These are phyloP conservation scores for Alloascoidea hylecoeti DNA, from an alignment of 805 yeast species.

Conservation along the genomic window DNA sequence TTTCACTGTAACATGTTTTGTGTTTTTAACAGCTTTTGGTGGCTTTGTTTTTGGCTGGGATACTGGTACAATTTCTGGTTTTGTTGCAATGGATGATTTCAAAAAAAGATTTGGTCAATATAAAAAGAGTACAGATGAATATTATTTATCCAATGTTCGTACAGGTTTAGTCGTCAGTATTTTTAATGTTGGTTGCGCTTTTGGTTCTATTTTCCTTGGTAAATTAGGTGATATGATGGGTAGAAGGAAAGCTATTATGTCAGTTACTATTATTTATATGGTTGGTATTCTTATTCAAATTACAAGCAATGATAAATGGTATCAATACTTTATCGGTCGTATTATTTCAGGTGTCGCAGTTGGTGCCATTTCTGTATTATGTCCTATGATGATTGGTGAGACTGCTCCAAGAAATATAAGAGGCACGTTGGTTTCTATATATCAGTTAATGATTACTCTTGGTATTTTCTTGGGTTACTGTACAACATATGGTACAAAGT, in stretches of 20 bases:
- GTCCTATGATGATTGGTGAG: conserved; percentile 70
- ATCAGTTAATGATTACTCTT: conserved; percentile 62
- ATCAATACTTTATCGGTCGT: conserved; percentile 49
- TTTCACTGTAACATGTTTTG: too few relatives aligned
- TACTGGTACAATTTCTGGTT: conserved; percentile 56
- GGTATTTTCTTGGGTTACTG: conserved; percentile 62
- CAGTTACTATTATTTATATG: conserved; percentile 31
- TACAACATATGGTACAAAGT: conserved; percentile 54
- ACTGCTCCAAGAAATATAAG: conserved; percentile 67
- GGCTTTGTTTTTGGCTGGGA: conserved; percentile 58
- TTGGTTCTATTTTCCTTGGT: conserved; percentile 41
- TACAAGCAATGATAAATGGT: conserved; percentile 22
- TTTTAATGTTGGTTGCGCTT: conserved; percentile 39
- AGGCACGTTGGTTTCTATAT: conserved; percentile 68
- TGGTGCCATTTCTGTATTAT: conserved; percentile 64
- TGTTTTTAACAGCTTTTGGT: conserved; percentile 42
- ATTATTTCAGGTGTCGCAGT: conserved; percentile 65
- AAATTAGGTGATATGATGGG: conserved; percentile 52
- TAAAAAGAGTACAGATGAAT: conserved; percentile 17
- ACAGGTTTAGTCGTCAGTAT: conserved; percentile 56
- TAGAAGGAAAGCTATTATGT: conserved; percentile 31
- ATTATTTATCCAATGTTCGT: conserved; percentile 32
- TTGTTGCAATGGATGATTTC: conserved; percentile 43
- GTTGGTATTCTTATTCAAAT: conserved; percentile 39
- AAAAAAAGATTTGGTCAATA: conserved; percentile 32